Evolutionary conservation across 139 green algal species (phyloP).

Genomic region (Auxenochlorella pyrenoidosa): DNA sequence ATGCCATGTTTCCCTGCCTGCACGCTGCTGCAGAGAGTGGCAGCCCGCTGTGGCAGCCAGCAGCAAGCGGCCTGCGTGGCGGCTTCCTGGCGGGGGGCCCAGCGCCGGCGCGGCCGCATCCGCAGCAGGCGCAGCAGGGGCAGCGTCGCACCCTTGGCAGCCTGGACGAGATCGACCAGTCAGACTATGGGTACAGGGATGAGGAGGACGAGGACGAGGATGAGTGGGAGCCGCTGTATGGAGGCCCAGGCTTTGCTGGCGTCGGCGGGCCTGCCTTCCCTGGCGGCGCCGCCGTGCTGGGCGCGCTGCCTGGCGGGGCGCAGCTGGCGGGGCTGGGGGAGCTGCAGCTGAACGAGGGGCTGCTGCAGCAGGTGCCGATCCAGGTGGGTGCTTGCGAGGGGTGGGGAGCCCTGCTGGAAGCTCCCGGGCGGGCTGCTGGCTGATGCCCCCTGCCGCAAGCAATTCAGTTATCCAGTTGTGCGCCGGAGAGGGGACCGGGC

Average conservation of each 20-base stretch:
- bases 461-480: not conserved
- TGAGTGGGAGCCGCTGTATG: not conserved
- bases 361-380: constrained; percentile 19
- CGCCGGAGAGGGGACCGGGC: not conserved
- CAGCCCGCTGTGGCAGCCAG: not conserved
- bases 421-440: too few relatives aligned
- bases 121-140: not conserved
- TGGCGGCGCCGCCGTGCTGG: not conserved
- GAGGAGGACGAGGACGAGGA: not conserved
- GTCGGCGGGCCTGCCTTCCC: not conserved
- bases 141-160: not conserved
- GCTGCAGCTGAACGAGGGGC: not conserved
- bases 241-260: not conserved
- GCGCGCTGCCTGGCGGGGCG: not conserved
- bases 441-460: too few relatives aligned
- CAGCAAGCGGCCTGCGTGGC: not conserved
- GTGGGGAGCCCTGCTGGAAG: not conserved
- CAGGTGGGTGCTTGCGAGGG: not conserved
- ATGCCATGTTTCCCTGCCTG: not conserved
- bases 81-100: not conserved
- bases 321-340: constrained; percentile 3
- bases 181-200: not conserved
- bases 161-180: constrained; percentile 25
- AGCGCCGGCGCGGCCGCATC: not conserved
- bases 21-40: not conserved